phyloP scores from a whole-genome alignment of 768 basidiomycete genomes.

The Tremella mesenterica region DNA sequence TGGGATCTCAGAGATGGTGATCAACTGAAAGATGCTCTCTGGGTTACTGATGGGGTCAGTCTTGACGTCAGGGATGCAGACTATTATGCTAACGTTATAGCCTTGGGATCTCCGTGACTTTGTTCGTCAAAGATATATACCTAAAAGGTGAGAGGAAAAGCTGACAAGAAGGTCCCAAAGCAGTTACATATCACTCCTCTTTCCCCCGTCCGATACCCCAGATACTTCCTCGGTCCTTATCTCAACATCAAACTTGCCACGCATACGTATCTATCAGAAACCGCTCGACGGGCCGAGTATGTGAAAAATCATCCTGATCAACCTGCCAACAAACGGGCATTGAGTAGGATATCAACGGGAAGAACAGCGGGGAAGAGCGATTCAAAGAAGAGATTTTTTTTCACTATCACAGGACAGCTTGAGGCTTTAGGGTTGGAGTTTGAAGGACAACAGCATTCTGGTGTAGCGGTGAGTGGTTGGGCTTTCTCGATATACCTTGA shows the following conservation, averaged over 20 bases:
- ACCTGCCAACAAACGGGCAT: constrained; percentile 8
- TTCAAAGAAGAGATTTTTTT: constrained; percentile 21
- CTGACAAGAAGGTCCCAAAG: constrained; percentile 32
- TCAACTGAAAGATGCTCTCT: constrained; percentile 30
- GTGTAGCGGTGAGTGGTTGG: constrained; percentile 67
- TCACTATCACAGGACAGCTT: constrained; percentile 66
- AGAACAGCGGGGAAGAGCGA: constrained; percentile 13
- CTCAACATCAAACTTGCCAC: constrained; percentile 42
- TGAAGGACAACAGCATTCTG: constrained; percentile 74
- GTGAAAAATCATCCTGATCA: constrained; percentile 11
- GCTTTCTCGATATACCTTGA: too few species aligned
- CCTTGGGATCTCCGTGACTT: constrained; percentile 43
- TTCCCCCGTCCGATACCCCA: constrained; percentile 19
- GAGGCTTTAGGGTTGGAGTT: constrained; percentile 66
- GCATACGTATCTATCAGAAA: constrained; percentile 33
- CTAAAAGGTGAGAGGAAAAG: background rate
- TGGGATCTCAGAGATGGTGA: constrained; percentile 55
- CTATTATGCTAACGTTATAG: constrained; percentile 6
- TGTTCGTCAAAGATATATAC: constrained; percentile 12
- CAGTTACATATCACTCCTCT: constrained; percentile 42
- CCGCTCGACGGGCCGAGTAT: constrained; percentile 18
- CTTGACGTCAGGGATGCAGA: background rate
- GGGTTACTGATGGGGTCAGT: constrained; percentile 44
- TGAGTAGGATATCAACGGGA: constrained; percentile 16
- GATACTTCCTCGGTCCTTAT: constrained; percentile 36